Evolutionary conservation across 495 filamentous ascomycete species (phyloP).

Genomic region (Corynascus novoguineensis): DNA sequence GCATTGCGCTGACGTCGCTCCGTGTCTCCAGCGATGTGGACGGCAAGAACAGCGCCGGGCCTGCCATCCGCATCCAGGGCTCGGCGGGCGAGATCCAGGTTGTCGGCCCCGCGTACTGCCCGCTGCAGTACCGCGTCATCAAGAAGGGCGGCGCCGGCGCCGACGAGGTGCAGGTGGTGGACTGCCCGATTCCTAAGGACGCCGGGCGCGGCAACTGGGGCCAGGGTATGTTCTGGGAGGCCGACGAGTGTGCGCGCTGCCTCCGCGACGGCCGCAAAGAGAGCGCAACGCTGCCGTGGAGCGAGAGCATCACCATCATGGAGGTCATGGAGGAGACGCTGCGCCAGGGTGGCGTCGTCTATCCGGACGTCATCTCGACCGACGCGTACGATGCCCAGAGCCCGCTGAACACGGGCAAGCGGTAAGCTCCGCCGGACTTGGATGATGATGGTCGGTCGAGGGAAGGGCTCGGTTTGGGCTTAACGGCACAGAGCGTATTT

Average conservation of each 20-base stretch:
- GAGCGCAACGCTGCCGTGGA: slow-evolving; percentile 65
- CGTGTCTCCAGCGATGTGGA: slow-evolving; percentile 64
- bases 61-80: slow-evolving; percentile 77
- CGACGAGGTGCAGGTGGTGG: slow-evolving; percentile 55
- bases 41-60: slow-evolving; percentile 53
- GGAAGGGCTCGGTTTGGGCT: slow-evolving; percentile 7
- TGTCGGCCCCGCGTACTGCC: slow-evolving; percentile 65
- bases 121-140: slow-evolving; percentile 57
- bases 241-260: slow-evolving; percentile 81
- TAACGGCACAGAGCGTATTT: not conserved
- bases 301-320: slow-evolving; percentile 90
- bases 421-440: slow-evolving; percentile 17
- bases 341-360: slow-evolving; percentile 66
- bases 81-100: slow-evolving; percentile 84
- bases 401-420: slow-evolving; percentile 45
- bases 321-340: slow-evolving; percentile 88
- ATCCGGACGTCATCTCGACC: slow-evolving; percentile 78
- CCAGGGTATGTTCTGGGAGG: slow-evolving; percentile 92
- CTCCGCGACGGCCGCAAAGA: slow-evolving; percentile 76
- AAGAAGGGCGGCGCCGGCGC: slow-evolving; percentile 42
- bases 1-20: slow-evolving; percentile 72
- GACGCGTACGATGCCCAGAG: slow-evolving; percentile 58
- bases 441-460: not conserved
- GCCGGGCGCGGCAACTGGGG: slow-evolving; percentile 46
- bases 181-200: slow-evolving; percentile 58